These are phyloP conservation scores for Penicillium egyptiacum DNA, from an alignment of 495 filamentous ascomycete genomes.

Conservation along the genomic window DNA sequence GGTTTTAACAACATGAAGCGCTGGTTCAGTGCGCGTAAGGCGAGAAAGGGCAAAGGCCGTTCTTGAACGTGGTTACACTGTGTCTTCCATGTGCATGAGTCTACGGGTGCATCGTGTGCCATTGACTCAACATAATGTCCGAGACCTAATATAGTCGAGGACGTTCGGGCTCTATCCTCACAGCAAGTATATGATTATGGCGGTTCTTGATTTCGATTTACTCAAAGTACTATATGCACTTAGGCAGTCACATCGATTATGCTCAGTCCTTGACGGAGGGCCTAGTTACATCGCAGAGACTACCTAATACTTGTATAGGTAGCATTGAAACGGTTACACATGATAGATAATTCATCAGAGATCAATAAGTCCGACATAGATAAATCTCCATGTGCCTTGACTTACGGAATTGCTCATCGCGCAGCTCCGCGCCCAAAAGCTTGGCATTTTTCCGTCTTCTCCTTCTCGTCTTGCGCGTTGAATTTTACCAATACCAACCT, in stretches of 20 bases:
- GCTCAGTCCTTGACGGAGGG: not conserved
- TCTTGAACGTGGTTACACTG: not conserved
- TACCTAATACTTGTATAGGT: conserved; percentile 1
- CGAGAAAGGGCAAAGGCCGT: conserved; percentile 27
- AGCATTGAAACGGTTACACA: conserved; percentile 3
- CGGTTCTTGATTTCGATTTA: not conserved
- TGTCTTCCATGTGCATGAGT: not conserved
- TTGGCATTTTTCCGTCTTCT: conserved; percentile 11
- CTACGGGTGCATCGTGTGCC: not conserved
- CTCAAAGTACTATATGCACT: not conserved
- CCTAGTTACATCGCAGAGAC: conserved; percentile 5
- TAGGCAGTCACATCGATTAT: conserved; percentile 2
- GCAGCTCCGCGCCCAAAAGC: conserved; percentile 13
- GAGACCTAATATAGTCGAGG: not conserved
- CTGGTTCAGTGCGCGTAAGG: conserved; percentile 44
- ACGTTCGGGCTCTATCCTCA: not conserved
- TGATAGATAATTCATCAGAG: not conserved
- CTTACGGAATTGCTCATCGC: not conserved
- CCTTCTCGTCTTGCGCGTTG: conserved; percentile 4
- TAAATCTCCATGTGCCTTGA: not conserved
- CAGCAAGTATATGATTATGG: not conserved
- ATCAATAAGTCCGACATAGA: conserved; percentile 2
- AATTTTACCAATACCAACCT: not conserved
- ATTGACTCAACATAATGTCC: not conserved
- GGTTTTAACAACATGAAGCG: conserved; percentile 44